These are phyloP conservation scores for Raphanus raphanistrum DNA, from an alignment of 345 rosid species.

Conservation along the genomic window DNA sequence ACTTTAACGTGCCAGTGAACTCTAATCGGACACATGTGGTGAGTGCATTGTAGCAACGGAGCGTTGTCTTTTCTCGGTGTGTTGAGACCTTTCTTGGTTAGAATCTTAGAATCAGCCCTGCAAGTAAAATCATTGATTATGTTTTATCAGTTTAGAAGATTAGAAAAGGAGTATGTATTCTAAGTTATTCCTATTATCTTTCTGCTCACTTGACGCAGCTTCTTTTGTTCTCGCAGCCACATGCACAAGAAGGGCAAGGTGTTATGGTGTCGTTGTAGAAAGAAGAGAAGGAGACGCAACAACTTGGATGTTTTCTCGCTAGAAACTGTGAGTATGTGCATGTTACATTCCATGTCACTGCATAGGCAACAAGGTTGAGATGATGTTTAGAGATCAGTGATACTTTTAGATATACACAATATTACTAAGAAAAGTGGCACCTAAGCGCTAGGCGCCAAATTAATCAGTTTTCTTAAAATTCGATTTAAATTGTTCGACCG, in stretches of 20 bases:
- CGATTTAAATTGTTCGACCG: no score
- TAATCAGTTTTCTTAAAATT: no score
- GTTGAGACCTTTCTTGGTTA: constrained; percentile 55
- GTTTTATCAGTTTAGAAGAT: not conserved
- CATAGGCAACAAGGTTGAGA: constrained; percentile 20
- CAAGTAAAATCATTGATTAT: not conserved
- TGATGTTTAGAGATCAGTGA: not conserved
- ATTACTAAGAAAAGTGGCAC: no score
- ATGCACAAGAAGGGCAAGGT: constrained; percentile 80
- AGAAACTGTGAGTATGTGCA: constrained; percentile 90
- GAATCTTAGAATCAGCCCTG: constrained; percentile 74
- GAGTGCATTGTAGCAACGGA: constrained; percentile 73
- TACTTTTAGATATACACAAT: constrained; percentile 22
- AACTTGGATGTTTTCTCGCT: constrained; percentile 71
- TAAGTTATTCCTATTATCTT: not conserved
- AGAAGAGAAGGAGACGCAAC: constrained; percentile 87
- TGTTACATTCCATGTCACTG: constrained; percentile 95
- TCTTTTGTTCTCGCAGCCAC: constrained; percentile 74
- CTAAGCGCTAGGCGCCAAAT: no score
- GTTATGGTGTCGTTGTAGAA: constrained; percentile 86
- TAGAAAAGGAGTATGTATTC: not conserved
- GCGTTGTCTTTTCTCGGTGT: constrained; percentile 60
- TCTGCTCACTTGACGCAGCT: constrained; percentile 70
- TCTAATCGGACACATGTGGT: constrained; percentile 76
- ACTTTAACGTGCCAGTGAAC: constrained; percentile 87